Conservation (phyloP, 2,329 filamentous ascomycete genomes). For the Aurifilum marmelostoma region DNA sequence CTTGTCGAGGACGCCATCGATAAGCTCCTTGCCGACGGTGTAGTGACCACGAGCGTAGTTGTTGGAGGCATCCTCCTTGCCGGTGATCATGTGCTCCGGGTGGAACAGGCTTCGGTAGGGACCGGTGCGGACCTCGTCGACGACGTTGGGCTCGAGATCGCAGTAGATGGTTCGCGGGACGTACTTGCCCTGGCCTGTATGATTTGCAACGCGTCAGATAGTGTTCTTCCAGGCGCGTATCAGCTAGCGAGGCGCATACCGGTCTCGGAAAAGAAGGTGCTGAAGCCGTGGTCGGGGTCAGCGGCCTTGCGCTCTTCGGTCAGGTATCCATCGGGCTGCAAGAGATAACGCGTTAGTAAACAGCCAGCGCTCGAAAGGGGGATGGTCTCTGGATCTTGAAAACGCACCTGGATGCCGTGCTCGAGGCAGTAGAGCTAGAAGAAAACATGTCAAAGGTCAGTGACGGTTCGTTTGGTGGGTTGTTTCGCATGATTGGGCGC, state of each 20-base stretch:
- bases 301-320: constrained; percentile 95
- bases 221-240: not conserved
- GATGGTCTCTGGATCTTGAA: constrained; percentile 20
- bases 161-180: constrained; percentile 98
- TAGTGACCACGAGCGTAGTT: constrained; percentile 99
- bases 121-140: constrained; percentile 98
- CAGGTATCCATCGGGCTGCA: constrained; percentile 94
- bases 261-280: constrained; percentile 99
- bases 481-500: constrained; percentile 23
- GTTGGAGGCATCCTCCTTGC: constrained; percentile 99
- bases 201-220: constrained; percentile 9
- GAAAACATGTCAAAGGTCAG: constrained; percentile 32
- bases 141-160: constrained; percentile 99
- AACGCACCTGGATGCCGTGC: constrained; percentile 94
- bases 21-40: constrained; percentile 99
- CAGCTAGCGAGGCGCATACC: constrained; percentile 59
- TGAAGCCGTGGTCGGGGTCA: constrained; percentile 96
- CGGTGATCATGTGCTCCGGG: constrained; percentile 99
- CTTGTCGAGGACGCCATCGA: constrained; percentile 97
- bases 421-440: constrained; percentile 97
- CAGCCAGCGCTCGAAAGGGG: constrained; percentile 2
- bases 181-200: constrained; percentile 92
- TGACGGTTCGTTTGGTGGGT: constrained; percentile 34
- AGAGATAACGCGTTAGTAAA: constrained; percentile 40
- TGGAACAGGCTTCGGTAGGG: constrained; percentile 97